Base-by-base conservation (phyloP, 2,329 filamentous ascomycete species). In the Aspergillus versicolor region DNA sequence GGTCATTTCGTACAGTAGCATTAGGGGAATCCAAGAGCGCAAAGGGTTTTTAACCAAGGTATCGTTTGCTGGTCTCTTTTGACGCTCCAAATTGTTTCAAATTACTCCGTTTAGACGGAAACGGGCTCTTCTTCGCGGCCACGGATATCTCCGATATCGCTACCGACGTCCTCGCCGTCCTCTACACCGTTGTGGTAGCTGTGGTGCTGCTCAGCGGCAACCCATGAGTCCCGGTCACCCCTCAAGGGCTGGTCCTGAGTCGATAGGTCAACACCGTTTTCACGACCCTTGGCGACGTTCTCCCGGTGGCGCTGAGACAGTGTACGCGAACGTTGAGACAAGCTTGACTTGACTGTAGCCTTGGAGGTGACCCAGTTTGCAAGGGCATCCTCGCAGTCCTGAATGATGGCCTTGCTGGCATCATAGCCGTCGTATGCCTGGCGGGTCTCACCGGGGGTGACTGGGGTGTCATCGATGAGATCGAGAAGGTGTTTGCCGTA, bases 401-500 rank as follows among this genome's bases (percentile, higher is more conserved):
- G 94, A 70, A 99, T 97, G 77, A 99, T 97, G 63, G 85, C 93
- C 80, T 97, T 97, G 84, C 91, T 96, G 61, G 92, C 92, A 75
- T 99, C 94, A 73, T 99, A 99, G 61, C 94, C 94, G 70, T 99
- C 94, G 72, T 99, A 99, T 1, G 94, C 92, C 52, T 91, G 86
- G 63, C 94, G 90, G 19, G 93, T 97, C 83, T 99, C 94, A 66
- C 94, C 94, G 22, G 94, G 94, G 5, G 94, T 99, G 54, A 99
- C 94, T 2, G 94, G 94, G 6, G 90, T 95, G 73, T 99, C 94
- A 72, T 99, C 94, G 64, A 99, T 88, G 46, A 99, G 84, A 76
- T 97, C 92, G 43, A 99, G 84, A n/a, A 99, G 84, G 75, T 99
- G 94, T 83, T 97, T 99, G 70, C 94, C 94, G 75, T 91, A 99